Conservation (phyloP, 306 rosid species). For the Cucumis sativus region DNA sequence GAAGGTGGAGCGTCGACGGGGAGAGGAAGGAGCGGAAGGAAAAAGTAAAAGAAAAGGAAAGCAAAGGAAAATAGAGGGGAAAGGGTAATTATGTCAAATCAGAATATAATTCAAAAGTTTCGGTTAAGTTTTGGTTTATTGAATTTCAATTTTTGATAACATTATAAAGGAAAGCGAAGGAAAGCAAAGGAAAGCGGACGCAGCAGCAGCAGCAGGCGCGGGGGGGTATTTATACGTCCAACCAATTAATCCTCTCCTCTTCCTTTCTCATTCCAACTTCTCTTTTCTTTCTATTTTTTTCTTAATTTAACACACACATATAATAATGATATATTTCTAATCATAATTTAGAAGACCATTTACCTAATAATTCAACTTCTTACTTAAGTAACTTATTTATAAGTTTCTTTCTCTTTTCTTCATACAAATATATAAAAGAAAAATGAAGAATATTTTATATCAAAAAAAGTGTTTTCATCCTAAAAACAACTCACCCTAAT, state of each 20-base stretch:
- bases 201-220: background rate
- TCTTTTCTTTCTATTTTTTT: background rate
- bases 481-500: too few relatives aligned
- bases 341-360: too few relatives aligned
- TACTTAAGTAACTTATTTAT: too few relatives aligned
- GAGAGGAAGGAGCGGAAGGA: background rate
- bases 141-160: background rate
- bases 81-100: constrained; percentile 5
- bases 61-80: background rate
- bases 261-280: background rate
- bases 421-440: too few relatives aligned
- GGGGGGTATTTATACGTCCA: background rate
- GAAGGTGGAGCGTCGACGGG: background rate
- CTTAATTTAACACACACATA: too few relatives aligned
- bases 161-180: too few relatives aligned
- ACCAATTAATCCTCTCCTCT: background rate
- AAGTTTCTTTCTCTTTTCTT: too few relatives aligned
- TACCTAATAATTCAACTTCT: too few relatives aligned
- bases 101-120: constrained; percentile 7
- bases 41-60: background rate
- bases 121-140: background rate
- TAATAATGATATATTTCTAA: too few relatives aligned
- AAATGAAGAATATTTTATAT: too few relatives aligned
- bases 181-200: too few relatives aligned
- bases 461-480: too few relatives aligned